A percentile compares a stretch with the other conserved stretches of the same genome.
phyloP scores from a whole-genome alignment of 768 basidiomycete genomes.

The Termitomyces heimii region DNA sequence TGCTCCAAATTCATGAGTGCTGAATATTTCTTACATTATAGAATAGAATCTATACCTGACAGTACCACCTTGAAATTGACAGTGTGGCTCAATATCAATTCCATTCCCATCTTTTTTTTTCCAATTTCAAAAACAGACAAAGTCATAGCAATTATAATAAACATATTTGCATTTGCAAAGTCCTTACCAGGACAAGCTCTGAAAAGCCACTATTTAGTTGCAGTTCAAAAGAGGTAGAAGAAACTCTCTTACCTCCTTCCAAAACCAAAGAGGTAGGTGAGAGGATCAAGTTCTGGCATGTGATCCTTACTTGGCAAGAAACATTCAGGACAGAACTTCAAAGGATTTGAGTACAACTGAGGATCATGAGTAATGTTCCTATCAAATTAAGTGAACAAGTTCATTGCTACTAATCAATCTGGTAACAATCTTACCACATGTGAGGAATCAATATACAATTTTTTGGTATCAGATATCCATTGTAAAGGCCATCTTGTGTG shows the following conservation, averaged over 20 bases:
- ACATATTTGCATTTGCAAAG: slow-evolving; percentile 22
- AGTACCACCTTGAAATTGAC: slow-evolving; percentile 18
- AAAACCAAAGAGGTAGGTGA: slow-evolving; percentile 37
- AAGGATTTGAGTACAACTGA: slow-evolving; percentile 16
- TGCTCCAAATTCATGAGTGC: too few species aligned
- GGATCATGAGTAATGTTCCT: slow-evolving; percentile 21
- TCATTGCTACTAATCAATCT: too few species aligned
- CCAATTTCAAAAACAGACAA: slow-evolving; percentile 21
- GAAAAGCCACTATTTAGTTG: neutral
- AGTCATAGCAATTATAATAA: slow-evolving; percentile 20
- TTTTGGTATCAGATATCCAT: slow-evolving; percentile 13
- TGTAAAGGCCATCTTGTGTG: slow-evolving; percentile 10
- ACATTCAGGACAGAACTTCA: slow-evolving; percentile 29
- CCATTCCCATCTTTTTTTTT: slow-evolving; percentile 17
- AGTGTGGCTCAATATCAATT: slow-evolving; percentile 24
- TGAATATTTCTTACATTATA: too few species aligned
- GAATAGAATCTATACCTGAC: slow-evolving; percentile 13
- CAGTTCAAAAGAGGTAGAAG: too few species aligned
- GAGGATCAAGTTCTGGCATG: slow-evolving; percentile 27
- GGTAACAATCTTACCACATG: slow-evolving; percentile 8
- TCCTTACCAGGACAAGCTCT: slow-evolving; percentile 23
- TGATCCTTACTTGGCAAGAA: slow-evolving; percentile 20
- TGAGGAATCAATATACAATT: slow-evolving; percentile 9
- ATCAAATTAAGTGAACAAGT: too few species aligned
- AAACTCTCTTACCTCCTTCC: slow-evolving; percentile 29